Conservation (phyloP, 805 yeast genomes). For the Blastobotrys attinorum region DNA sequence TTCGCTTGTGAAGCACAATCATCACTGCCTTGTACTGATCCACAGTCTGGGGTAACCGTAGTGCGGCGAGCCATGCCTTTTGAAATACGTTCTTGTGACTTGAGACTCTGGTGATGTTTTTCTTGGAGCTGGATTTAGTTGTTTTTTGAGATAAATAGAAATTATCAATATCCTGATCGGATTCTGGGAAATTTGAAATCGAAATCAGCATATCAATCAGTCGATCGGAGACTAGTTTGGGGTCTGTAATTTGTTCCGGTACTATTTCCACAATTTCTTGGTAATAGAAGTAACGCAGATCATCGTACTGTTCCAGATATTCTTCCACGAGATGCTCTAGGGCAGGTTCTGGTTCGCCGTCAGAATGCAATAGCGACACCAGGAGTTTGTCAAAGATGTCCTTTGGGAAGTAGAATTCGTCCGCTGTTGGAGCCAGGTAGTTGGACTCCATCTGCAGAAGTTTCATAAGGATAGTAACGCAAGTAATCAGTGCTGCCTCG, state of each 20-base stretch:
- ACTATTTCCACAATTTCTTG: conserved; percentile 37
- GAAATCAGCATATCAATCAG: conserved; percentile 16
- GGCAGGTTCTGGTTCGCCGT: conserved; percentile 31
- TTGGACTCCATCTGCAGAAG: conserved; percentile 41
- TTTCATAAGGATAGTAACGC: conserved; percentile 28
- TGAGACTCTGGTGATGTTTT: conserved; percentile 32
- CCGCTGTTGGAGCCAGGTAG: conserved; percentile 42
- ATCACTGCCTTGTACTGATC: conserved; percentile 64
- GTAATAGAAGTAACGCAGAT: conserved; percentile 69
- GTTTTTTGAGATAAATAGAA: conserved; percentile 14
- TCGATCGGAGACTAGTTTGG: conserved; percentile 12
- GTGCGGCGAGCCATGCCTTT: conserved; percentile 51
- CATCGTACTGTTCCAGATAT: conserved; percentile 57
- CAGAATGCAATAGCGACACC: conserved; percentile 26
- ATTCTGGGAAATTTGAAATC: conserved; percentile 17
- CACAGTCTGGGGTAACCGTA: conserved; percentile 38
- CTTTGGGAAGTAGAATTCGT: conserved; percentile 59
- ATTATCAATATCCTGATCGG: conserved; percentile 16
- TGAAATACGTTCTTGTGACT: conserved; percentile 62
- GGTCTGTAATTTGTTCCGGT: not conserved
- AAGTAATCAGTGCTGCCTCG: conserved; percentile 11
- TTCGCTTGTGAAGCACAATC: conserved; percentile 67
- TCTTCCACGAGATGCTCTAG: conserved; percentile 48
- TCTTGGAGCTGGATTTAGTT: conserved; percentile 23
- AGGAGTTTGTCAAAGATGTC: conserved; percentile 38